Evolutionary conservation across 1,284 basidiomycete species (phyloP).

Genomic region (Ceratobasidium sp.): DNA sequence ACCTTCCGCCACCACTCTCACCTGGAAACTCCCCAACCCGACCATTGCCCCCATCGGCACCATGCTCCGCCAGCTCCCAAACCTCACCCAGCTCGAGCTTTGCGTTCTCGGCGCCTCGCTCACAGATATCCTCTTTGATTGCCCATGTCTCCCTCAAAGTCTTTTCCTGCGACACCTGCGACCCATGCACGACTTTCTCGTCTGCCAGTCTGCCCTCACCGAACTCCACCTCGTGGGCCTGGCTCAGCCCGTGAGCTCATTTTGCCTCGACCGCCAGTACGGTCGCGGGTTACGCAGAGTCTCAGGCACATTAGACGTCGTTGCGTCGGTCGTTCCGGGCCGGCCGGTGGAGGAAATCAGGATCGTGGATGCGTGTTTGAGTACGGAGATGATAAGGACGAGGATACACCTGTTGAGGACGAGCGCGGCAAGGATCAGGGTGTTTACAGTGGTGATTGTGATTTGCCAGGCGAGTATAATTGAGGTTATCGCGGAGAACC

Average conservation of each 20-base stretch:
- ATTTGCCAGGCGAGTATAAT: slow-evolving; percentile 39
- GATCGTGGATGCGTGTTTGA: slow-evolving; percentile 27
- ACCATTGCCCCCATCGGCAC: slow-evolving; percentile 29
- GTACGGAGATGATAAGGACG: slow-evolving; percentile 38
- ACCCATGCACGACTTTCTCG: slow-evolving; percentile 25
- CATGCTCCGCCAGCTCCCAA: slow-evolving; percentile 26
- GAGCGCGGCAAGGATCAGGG: neutral
- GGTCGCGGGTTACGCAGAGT: slow-evolving; percentile 22
- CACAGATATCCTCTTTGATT: neutral
- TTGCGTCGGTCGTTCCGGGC: slow-evolving; percentile 21
- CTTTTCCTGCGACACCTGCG: slow-evolving; percentile 37
- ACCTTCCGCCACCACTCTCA: neutral
- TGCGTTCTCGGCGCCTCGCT: slow-evolving; percentile 19
- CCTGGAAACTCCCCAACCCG: slow-evolving; percentile 19
- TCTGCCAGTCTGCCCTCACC: slow-evolving; percentile 1
- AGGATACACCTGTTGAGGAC: slow-evolving; percentile 13
- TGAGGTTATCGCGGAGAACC: slow-evolving; percentile 22
- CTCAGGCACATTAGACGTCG: slow-evolving; percentile 23
- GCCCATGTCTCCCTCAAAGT: slow-evolving; percentile 22
- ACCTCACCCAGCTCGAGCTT: slow-evolving; percentile 26
- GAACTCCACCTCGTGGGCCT: slow-evolving; percentile 32
- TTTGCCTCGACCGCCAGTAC: slow-evolving; percentile 20
- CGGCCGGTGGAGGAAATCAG: slow-evolving; percentile 22
- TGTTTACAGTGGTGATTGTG: slow-evolving; percentile 22
- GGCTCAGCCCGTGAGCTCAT: slow-evolving; percentile 30